Base-by-base conservation (phyloP, 345 rosid species). In the Eucalyptus grandis region DNA sequence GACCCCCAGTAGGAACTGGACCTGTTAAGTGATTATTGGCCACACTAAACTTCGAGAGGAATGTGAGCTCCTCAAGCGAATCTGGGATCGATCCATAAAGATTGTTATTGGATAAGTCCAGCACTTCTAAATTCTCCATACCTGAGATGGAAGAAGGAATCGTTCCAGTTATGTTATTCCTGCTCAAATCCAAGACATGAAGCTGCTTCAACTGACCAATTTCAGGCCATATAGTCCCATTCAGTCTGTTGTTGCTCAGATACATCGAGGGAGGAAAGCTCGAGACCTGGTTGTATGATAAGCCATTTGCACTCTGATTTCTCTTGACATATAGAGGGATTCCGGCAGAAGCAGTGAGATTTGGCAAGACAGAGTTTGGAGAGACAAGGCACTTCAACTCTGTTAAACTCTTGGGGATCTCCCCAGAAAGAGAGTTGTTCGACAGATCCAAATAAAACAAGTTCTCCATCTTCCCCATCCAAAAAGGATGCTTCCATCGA, bases 361-460 rank as follows among this genome's bases (percentile, higher is more conserved):
- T 93, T 88, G 94, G 86, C 11, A 88, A 92, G 85, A 89, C 91
- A 89, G 91, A 88, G 91, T 95, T 95, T 69, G 93, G 87, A 69
- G 91, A 94, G 86, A 93, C 82, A 6, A 98, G 95, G 91, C 95
- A 95, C 93, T 92, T 94, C 90, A 98, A 94, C 89, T 94, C 89
- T 5, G 93, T 94, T 90, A 98, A 89, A 69, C 96, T 91, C 86
- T 89, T 91, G 11, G 99, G 99, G 89, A 98, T 94, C 90, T 94
- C 96, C 87, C 99, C 99, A 1, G 95, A 90, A 87, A 98, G 93
- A 27, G 99, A 95, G 92, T 97, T 98, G 91, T 97, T 98, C 13
- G 99, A 98, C 88, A 98, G 93, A 91, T 98, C 99, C 91, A 98
- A 90, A 92, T 97, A 98, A 91, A 98, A 98, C 89, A 97, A 90